Conservation (phyloP, 2,329 filamentous ascomycete species). For the Epichloe uncinata region DNA sequence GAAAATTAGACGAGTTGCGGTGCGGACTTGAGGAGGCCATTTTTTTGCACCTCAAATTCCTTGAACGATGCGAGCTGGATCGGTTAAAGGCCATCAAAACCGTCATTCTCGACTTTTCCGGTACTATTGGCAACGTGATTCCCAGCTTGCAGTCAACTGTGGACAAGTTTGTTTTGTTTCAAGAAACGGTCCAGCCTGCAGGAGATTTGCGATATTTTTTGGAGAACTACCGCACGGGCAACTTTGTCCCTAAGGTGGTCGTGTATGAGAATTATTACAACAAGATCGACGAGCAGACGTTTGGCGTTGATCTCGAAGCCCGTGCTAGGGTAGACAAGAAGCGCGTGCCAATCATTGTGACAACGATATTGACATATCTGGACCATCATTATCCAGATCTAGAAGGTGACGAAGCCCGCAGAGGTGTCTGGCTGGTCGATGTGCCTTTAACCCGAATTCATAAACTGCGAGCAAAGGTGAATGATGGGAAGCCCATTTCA, state of each 20-base stretch:
- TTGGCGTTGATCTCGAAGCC: slow-evolving; percentile 95
- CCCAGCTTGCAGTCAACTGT: slow-evolving; percentile 90
- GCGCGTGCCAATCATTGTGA: slow-evolving; percentile 83
- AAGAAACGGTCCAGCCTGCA: slow-evolving; percentile 91
- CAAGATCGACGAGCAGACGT: slow-evolving; percentile 92
- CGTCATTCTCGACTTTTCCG: slow-evolving; percentile 93
- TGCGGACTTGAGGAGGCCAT: slow-evolving; percentile 96
- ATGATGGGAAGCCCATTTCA: slow-evolving; percentile 71
- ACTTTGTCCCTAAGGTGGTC: slow-evolving; percentile 78
- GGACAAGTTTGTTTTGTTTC: slow-evolving; percentile 97
- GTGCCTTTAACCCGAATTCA: slow-evolving; percentile 78
- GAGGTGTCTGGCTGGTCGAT: slow-evolving; percentile 88
- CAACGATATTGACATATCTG: slow-evolving; percentile 83
- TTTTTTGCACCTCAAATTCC: slow-evolving; percentile 81
- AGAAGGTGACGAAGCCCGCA: slow-evolving; percentile 85
- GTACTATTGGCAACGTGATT: slow-evolving; percentile 94
- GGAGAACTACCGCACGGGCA: slow-evolving; percentile 93
- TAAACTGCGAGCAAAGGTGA: slow-evolving; percentile 67
- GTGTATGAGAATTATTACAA: slow-evolving; percentile 99
- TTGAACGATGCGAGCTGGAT: slow-evolving; percentile 94
- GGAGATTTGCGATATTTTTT: slow-evolving; percentile 86
- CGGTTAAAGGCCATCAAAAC: slow-evolving; percentile 96
- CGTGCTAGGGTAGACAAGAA: slow-evolving; percentile 88
- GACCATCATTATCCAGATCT: slow-evolving; percentile 96
- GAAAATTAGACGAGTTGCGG: slow-evolving; percentile 76